phyloP scores from a whole-genome alignment of 1,139 yeast genomes.

The Yarrowia galli region DNA sequence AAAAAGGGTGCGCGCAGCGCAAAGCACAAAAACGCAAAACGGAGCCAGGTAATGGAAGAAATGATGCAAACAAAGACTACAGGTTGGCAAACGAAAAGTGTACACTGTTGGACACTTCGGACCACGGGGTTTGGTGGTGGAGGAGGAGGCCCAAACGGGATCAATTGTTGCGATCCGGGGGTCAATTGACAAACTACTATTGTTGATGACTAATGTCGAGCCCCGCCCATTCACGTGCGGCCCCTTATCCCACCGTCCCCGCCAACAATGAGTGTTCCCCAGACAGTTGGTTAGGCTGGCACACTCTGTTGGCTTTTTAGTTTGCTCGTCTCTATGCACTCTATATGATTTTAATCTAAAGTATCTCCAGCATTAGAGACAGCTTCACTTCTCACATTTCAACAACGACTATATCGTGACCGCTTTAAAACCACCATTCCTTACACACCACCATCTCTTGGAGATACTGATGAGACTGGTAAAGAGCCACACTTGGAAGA shows the following conservation, averaged over 20 bases:
- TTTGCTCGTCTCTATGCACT: conserved; percentile 38
- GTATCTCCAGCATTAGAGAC: conserved; percentile 31
- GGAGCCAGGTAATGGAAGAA: not conserved
- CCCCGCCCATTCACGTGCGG: no score
- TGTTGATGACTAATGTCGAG: no score
- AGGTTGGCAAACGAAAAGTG: conserved; percentile 14
- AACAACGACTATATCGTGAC: conserved; percentile 9
- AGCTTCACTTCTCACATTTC: conserved; percentile 13
- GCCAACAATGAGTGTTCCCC: no score
- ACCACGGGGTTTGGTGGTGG: not conserved
- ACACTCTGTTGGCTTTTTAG: conserved; percentile 23
- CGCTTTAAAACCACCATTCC: conserved; percentile 5
- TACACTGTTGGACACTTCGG: not conserved
- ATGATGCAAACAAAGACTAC: conserved; percentile 14
- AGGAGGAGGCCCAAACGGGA: no score
- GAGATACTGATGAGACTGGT: conserved; percentile 36
- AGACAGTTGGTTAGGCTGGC: no score
- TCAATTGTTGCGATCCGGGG: no score
- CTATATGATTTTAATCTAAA: conserved; percentile 35
- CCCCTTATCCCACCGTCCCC: no score
- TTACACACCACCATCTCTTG: conserved; percentile 33
- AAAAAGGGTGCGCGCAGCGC: no score
- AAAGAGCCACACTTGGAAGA: conserved; percentile 19
- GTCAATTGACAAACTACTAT: conserved; percentile 1
- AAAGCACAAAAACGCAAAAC: not conserved